Conservation (phyloP, 257 asterid genomes). For the Fraxinus quadrangulata region DNA sequence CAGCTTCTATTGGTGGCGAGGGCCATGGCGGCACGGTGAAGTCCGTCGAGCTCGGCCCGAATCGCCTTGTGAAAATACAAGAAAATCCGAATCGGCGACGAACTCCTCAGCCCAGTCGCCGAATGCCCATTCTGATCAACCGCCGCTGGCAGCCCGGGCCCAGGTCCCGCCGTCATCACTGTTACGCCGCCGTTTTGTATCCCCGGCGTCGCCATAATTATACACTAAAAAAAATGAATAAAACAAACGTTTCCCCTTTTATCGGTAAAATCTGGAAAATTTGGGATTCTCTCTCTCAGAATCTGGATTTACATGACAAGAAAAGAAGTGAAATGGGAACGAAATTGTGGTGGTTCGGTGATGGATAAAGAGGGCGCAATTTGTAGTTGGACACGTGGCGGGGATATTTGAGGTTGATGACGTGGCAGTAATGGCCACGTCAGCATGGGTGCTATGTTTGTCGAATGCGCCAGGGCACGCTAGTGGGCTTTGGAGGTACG, state of each 20-base stretch:
- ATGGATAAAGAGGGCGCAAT: constrained; percentile 60
- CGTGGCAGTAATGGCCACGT: constrained; percentile 61
- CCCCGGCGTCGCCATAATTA: constrained; percentile 56
- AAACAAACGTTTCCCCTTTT: constrained; percentile 17
- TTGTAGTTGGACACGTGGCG: constrained; percentile 67
- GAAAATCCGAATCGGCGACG: constrained; percentile 81
- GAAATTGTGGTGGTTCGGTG: constrained; percentile 18
- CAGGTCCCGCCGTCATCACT: constrained; percentile 45
- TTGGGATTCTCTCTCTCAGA: constrained; percentile 36
- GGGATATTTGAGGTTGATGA: constrained; percentile 31
- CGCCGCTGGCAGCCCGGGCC: constrained; percentile 22
- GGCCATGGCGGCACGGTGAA: constrained; percentile 66
- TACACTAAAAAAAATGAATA: constrained; percentile 8
- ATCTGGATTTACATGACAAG: constrained; percentile 10
- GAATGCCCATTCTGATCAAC: constrained; percentile 50
- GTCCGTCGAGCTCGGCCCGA: constrained; percentile 70
- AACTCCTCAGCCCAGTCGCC: constrained; percentile 35
- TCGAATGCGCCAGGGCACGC: constrained; percentile 55
- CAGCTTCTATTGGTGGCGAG: constrained; percentile 55
- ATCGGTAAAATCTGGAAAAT: constrained; percentile 6
- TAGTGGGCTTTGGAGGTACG: constrained; percentile 44
- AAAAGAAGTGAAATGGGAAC: constrained; percentile 27
- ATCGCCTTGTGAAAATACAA: constrained; percentile 78
- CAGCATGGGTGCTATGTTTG: constrained; percentile 38
- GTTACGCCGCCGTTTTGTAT: constrained; percentile 59